Percentiles rank a stretch among this genome's conserved stretches.
Conservation (phyloP, 2,329 filamentous ascomycete genomes). For the Hirsutella rhossiliensis region DNA sequence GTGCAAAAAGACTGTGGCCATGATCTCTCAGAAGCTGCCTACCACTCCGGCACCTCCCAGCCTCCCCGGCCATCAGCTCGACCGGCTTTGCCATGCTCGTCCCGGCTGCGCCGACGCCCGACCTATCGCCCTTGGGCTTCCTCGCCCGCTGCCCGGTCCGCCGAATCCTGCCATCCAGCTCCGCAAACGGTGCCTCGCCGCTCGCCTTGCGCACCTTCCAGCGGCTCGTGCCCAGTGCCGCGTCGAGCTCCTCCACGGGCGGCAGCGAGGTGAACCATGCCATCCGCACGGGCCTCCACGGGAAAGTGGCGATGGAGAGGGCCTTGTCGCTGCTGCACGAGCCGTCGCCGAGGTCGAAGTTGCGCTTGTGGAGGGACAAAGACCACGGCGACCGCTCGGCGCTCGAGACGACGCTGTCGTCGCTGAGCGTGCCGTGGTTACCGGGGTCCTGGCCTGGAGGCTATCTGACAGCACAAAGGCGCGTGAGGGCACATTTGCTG, state of each 20-base stretch:
- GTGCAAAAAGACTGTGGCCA: too few relatives aligned
- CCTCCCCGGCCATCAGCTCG: constrained; percentile 20
- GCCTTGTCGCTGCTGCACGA: constrained; percentile 62
- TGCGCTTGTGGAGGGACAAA: constrained; percentile 82
- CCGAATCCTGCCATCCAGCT: constrained; percentile 27
- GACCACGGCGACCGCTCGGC: constrained; percentile 49
- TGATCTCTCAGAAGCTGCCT: constrained; percentile 1
- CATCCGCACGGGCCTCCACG: constrained; percentile 60
- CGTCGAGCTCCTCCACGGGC: constrained; percentile 68
- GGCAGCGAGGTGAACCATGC: constrained; percentile 72
- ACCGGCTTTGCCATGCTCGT: constrained; percentile 23
- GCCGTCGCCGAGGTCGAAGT: constrained; percentile 65
- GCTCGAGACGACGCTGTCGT: constrained; percentile 17
- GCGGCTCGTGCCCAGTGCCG: constrained; percentile 61
- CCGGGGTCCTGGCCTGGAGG: constrained; percentile 51
- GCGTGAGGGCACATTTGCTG: constrained; percentile 94
- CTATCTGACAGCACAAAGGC: constrained; percentile 84
- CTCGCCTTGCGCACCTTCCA: constrained; percentile 68
- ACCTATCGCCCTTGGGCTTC: constrained; percentile 24
- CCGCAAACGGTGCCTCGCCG: constrained; percentile 24
- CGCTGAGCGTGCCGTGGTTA: constrained; percentile 3
- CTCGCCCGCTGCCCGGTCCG: constrained; percentile 16
- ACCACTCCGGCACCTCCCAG: constrained; percentile 37
- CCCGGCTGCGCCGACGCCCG: constrained; percentile 9
- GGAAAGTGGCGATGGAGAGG: constrained; percentile 77